A percentile compares a stretch with the other conserved stretches of the same genome.
These are phyloP conservation scores for Silene coronaria DNA, from an alignment of 179 eudicot species.

Conservation along the genomic window DNA sequence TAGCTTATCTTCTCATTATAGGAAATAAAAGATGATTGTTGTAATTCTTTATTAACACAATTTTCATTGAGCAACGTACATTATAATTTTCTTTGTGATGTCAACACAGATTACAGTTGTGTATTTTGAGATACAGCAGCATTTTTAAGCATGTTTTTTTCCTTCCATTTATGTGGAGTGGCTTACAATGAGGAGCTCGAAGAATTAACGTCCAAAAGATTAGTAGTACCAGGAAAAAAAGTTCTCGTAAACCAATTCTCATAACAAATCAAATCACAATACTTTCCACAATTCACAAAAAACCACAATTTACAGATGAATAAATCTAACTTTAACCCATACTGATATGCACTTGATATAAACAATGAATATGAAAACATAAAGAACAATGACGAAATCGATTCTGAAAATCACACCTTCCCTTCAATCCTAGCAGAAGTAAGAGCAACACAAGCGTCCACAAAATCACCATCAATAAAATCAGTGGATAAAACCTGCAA, in stretches of 20 bases:
- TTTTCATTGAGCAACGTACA: neutral
- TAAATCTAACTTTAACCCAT: neutral
- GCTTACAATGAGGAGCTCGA: neutral
- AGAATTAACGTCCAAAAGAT: slow-evolving; percentile 5
- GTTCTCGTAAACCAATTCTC: no score
- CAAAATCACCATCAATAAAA: slow-evolving; percentile 77
- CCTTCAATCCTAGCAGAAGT: slow-evolving; percentile 65
- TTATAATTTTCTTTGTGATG: neutral
- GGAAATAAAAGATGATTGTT: no score
- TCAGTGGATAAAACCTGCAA: slow-evolving; percentile 79
- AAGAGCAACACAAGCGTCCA: slow-evolving; percentile 74
- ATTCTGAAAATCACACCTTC: slow-evolving; percentile 17
- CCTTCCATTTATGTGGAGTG: neutral
- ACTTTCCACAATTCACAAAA: neutral
- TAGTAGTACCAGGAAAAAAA: slow-evolving; percentile 1
- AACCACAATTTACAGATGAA: slow-evolving; percentile 23
- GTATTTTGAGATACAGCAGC: neutral
- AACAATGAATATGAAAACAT: neutral
- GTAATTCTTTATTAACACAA: no score
- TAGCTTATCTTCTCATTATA: neutral
- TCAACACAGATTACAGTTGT: neutral
- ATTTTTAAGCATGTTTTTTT: neutral
- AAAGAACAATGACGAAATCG: neutral
- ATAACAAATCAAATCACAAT: neutral
- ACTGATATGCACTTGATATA: neutral